Evolutionary conservation across 2,329 filamentous ascomycete species (phyloP).

Genomic region (Cercospora janseana): DNA sequence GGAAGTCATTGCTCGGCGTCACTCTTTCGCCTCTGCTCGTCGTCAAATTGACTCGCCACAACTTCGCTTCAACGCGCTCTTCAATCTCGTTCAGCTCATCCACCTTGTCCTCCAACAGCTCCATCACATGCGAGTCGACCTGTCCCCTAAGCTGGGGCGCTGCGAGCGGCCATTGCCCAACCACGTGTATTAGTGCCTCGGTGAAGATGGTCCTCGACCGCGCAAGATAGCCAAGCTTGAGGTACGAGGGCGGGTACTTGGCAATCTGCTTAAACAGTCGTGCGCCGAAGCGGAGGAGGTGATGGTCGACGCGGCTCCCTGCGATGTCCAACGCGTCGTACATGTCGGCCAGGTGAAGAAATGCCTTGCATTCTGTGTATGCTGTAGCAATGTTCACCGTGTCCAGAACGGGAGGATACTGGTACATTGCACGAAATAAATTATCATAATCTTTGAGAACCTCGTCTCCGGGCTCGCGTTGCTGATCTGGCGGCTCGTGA

Average conservation of each 20-base stretch:
- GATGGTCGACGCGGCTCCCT: constrained; percentile 86
- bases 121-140: constrained; percentile 72
- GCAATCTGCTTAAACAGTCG: constrained; percentile 94
- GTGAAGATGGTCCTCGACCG: constrained; percentile 73
- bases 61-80: constrained; percentile 71
- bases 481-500: constrained; percentile 41
- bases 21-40: constrained; percentile 81
- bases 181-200: constrained; percentile 86
- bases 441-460: constrained; percentile 92
- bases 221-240: constrained; percentile 83
- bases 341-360: constrained; percentile 85
- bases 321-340: constrained; percentile 89
- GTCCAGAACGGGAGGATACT: constrained; percentile 79
- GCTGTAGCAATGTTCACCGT: constrained; percentile 85
- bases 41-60: constrained; percentile 77
- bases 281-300: constrained; percentile 86
- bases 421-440: constrained; percentile 93
- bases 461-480: constrained; percentile 63
- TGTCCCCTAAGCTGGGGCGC: constrained; percentile 72
- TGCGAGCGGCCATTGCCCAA: constrained; percentile 86
- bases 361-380: constrained; percentile 89
- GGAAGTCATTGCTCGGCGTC: constrained; percentile 71
- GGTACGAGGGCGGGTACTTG: constrained; percentile 89
- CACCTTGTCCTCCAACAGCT: constrained; percentile 92
- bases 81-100: constrained; percentile 86